Conservation (phyloP, 176 grass and related monocot species). For the Oryza punctata region DNA sequence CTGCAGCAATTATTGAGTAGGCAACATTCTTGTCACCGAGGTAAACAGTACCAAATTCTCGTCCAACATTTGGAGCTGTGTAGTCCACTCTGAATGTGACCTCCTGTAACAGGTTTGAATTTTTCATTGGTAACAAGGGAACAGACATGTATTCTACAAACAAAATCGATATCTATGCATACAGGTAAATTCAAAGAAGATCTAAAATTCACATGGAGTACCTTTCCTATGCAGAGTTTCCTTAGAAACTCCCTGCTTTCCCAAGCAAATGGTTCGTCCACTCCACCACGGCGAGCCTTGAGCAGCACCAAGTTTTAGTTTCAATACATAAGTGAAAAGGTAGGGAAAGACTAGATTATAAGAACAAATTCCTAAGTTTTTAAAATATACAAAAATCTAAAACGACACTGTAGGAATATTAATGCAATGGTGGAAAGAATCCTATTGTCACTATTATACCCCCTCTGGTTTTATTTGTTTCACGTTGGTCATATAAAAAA, state of each 20-base stretch:
- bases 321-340: conserved; percentile 26
- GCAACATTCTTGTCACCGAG: conserved; percentile 88
- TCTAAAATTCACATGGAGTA: conserved; percentile 24
- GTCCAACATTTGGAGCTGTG: conserved; percentile 75
- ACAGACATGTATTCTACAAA: not conserved
- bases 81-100: conserved; percentile 95
- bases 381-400: not conserved
- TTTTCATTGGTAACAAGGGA: conserved; percentile 6
- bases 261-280: conserved; percentile 99
- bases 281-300: conserved; percentile 82
- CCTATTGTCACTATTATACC: not conserved
- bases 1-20: conserved; percentile 69
- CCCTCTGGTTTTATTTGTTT: too few relatives aligned
- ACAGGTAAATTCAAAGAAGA: not conserved
- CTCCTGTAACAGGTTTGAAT: conserved; percentile 57
- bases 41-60: conserved; percentile 95
- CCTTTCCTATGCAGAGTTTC: conserved; percentile 91
- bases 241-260: conserved; percentile 88
- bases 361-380: not conserved
- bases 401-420: not conserved
- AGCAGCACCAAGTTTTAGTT: conserved; percentile 26
- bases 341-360: conserved; percentile 3
- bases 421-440: not conserved
- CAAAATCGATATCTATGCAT: conserved; percentile 5
- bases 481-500: too few relatives aligned